Base-by-base conservation (phyloP, 106 monocot genomes). In the Phalaenopsis equestris region DNA sequence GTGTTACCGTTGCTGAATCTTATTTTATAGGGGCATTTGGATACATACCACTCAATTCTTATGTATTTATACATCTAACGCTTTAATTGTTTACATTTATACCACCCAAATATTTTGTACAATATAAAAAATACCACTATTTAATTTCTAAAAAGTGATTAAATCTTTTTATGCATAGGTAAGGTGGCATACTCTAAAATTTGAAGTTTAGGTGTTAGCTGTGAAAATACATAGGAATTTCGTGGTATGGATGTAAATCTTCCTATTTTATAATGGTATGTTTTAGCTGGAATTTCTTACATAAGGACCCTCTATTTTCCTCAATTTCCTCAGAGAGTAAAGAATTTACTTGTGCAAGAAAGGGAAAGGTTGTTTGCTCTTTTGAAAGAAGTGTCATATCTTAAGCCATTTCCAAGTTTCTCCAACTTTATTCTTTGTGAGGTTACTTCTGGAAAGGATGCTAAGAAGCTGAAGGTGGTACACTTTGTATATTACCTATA, bases 341-440 rank as follows among this genome's bases (percentile, higher is more conserved):
- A 95, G 82, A 88, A 85, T 85, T 72, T 86, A n/a, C 83, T 99
- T n/a, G 90, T 99, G 76, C 82, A 88, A 87, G 99, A 99, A 85
- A 87, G 95, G 79, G 90, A 90, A 67, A 91, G 99, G 82, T 49
- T 99, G 56, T 93, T 72, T 88, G 48, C 80, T 76, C 93, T 99
- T 87, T 84, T 99, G 46, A 86, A 91, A 75, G 87, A 81, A 83
- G 89, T 99, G 39, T 82, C 91, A 6, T 99, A 87, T 73, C 81
- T 99, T 76, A 99, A 90, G 87, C 93, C 94, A 80, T 93, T 82
- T 61, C 99, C 93, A 78, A 99, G 99, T 74, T 87, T 85, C 84
- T 99, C 99, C 5, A 99, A 99, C 67, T 99, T 99, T 75, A 95
- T 99, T 82, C 93, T 99, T 39, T 99, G 99, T 75, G 99, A 99